Base-by-base conservation (phyloP, 495 filamentous ascomycete genomes). In the Letharia columbiana region DNA sequence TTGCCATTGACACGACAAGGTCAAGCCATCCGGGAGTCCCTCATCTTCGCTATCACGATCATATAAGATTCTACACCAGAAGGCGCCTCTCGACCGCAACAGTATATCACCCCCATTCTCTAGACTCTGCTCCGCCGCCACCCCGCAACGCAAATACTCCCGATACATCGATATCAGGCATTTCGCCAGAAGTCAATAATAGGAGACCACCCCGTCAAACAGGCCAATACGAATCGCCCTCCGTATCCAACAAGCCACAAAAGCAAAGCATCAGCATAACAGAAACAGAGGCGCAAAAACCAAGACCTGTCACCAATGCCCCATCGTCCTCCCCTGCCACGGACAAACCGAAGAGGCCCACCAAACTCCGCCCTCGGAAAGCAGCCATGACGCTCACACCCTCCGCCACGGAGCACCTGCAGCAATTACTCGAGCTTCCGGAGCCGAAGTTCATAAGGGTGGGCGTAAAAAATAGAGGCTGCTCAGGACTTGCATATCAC, bases 381-480 rank as follows among this genome's bases (percentile, higher is more conserved):
- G 91, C 94, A 4, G 90, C 93, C 18, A 91, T 98, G 80, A 90
- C 87, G 65, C 81, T 98, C 47, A 91, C 93, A 0, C 80, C 89
- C 0, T 71, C 83, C 4, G 94, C 94, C 2, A 87, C 92, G 11
- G 77, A 85, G 35, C 91, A 92, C 60, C 82, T 98, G 37, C 84
- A 83, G 63, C 80, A 77, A 20, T 76, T 98, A 41, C 83, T 97
- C 41, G 79, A 88, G 45, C 87, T 89, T 71, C 95, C 94, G 0
- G 84, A 91, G 1, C 91, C 93, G 1, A 95, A 96, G 77, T 80
- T 95, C 64, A 96, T 98, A 68, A 88, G 93, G 64, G 89, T 98
- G 1, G 93, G 95, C 1, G 93, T 98, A 39, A 91, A 89, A 77
- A 97, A 96, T 74, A 83, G 89, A 44, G 95, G 94, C n/a, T 98